phyloP scores from a whole-genome alignment of 345 rosid species.

The Pugionium cornutum region DNA sequence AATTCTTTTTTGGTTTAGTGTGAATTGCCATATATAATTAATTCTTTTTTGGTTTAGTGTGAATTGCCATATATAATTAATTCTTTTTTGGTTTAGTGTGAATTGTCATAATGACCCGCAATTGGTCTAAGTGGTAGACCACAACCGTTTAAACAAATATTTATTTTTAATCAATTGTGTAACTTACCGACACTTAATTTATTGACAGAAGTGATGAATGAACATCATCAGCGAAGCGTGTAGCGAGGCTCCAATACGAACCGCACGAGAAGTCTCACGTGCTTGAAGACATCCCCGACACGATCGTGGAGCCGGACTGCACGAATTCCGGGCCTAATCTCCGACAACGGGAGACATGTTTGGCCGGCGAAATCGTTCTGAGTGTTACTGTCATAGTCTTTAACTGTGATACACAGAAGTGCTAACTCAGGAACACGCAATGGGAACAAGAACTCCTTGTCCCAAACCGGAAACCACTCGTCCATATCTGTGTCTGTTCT shows the following conservation, averaged over 20 bases:
- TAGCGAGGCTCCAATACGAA: slow-evolving; percentile 33
- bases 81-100: too few species aligned
- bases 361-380: slow-evolving; percentile 85
- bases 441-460: slow-evolving; percentile 75
- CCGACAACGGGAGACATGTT: slow-evolving; percentile 72
- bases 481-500: slow-evolving; percentile 64
- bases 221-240: slow-evolving; percentile 10
- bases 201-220: not conserved
- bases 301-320: slow-evolving; percentile 60
- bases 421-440: slow-evolving; percentile 77
- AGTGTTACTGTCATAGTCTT: slow-evolving; percentile 66
- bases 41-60: too few species aligned
- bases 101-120: too few species aligned
- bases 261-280: slow-evolving; percentile 54
- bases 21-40: too few species aligned
- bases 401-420: slow-evolving; percentile 67
- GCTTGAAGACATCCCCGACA: slow-evolving; percentile 52
- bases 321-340: slow-evolving; percentile 65
- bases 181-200: slow-evolving; percentile 18
- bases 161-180: too few species aligned
- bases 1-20: too few species aligned
- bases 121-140: too few species aligned
- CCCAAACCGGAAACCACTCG: slow-evolving; percentile 81
- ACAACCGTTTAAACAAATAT: too few species aligned
- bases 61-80: too few species aligned